Evolutionary conservation across 345 rosid species (phyloP), one percentile per base, ranked within the genome.

Genomic region (Ceriops zippeliana): DNA sequence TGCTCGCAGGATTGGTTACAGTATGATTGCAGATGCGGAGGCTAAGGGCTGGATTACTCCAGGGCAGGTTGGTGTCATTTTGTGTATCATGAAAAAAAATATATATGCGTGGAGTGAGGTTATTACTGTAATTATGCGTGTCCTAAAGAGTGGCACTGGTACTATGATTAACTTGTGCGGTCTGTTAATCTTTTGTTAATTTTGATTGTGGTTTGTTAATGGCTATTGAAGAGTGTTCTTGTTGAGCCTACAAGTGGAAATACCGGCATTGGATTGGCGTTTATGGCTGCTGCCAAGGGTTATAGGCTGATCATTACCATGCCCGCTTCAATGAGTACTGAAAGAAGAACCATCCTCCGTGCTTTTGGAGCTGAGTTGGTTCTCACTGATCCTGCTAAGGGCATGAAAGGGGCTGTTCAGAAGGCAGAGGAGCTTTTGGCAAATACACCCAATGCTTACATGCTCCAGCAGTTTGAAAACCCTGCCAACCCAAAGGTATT

Each of bases 191-290:
- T 54, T 17, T 53, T 19, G 20, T 4, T 27, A 13, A 15, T 63
- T 26, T 26, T 63, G 28, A 24, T 7, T 24, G 31, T 67, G 28
- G 10, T 32, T 21, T 7, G 10, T 13, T 37, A 61, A 61, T 5
- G 26, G 7, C 52, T 46, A 26, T 6, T 62, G 62, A 51, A 71
- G 97, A 90, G 96, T 75, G 87, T 89, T 53, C 67, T 93, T 61
- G 85, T 93, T 81, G 98, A 93, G 80, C 97, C 96, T 13, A 93
- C 97, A n/a, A 92, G 97, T 76, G 98, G 98, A 72, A 90, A 92
- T 71, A 92, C 98, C 5, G 98, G 98, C 67, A 90, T 92, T 52
- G 97, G 96, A 30, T 82, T 92, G 73, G 97, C 98, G 4, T 90
- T 92, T 80, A 83, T 92, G 74, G 97, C 97, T 5, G 96, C 97